phyloP scores from a whole-genome alignment of 2,329 filamentous ascomycete genomes.

The Pestalotiopsis sp. region DNA sequence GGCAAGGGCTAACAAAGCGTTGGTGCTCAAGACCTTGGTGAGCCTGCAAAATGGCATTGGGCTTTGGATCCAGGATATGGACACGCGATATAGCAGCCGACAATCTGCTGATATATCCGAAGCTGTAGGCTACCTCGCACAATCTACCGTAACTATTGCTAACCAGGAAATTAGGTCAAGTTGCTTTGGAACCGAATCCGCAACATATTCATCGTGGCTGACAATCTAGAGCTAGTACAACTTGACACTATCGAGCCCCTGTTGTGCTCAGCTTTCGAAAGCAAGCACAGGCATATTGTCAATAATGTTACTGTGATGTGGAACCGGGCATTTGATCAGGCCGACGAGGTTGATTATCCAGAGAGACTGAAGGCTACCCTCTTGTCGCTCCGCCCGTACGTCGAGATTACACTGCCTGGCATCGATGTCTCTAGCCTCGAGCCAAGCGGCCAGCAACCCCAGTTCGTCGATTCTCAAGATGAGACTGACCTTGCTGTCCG shows the following conservation, averaged over 20 bases:
- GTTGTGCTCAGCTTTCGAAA: constrained; percentile 58
- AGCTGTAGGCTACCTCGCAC: constrained; percentile 42
- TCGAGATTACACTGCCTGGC: constrained; percentile 49
- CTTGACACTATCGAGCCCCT: constrained; percentile 57
- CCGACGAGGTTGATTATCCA: constrained; percentile 65
- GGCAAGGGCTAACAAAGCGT: constrained; percentile 46
- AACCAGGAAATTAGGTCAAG: constrained; percentile 43
- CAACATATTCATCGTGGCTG: constrained; percentile 36
- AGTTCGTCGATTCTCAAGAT: constrained; percentile 52
- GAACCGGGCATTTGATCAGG: constrained; percentile 70
- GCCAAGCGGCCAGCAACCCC: constrained; percentile 39
- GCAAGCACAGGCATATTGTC: constrained; percentile 57
- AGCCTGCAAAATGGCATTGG: constrained; percentile 64
- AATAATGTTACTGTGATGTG: constrained; percentile 58
- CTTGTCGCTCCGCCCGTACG: constrained; percentile 57
- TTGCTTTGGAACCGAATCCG: constrained; percentile 54
- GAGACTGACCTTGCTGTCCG: constrained; percentile 37
- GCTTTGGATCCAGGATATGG: constrained; percentile 65
- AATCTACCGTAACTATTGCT: constrained; percentile 21
- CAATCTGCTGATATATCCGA: constrained; percentile 42
- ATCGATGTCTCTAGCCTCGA: constrained; percentile 40
- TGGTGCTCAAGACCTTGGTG: constrained; percentile 58
- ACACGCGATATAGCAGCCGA: constrained; percentile 43
- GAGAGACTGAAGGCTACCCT: constrained; percentile 64
- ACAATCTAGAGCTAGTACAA: constrained; percentile 43